phyloP scores from a whole-genome alignment of 495 filamentous ascomycete species.

The Aspergillus olivimuriae region DNA sequence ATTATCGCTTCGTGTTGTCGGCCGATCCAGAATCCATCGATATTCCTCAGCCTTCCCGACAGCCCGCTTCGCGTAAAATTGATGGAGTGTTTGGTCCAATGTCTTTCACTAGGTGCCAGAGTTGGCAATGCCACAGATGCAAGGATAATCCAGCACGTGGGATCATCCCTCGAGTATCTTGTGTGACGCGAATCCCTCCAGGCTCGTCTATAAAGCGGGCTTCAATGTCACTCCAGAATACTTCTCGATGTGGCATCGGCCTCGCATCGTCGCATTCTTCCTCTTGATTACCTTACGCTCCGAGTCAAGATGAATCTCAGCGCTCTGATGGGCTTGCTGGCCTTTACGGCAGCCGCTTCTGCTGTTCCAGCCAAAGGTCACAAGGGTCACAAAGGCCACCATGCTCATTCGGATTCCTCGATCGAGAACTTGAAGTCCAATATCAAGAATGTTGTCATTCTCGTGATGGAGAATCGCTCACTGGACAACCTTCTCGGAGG shows the following conservation, averaged over 20 bases:
- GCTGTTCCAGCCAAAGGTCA: slow-evolving; percentile 20
- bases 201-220: background rate
- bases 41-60: background rate
- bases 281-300: background rate
- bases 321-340: slow-evolving; percentile 27
- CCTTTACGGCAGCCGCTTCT: slow-evolving; percentile 26
- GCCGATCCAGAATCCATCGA: no score
- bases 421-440: slow-evolving; percentile 31
- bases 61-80: no score
- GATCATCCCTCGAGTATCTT: no score
- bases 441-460: slow-evolving; percentile 42
- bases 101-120: no score
- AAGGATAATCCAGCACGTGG: no score
- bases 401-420: slow-evolving; percentile 16
- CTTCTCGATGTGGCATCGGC: background rate
- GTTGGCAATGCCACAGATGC: no score
- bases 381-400: slow-evolving; percentile 11
- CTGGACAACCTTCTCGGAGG: slow-evolving; percentile 42
- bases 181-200: no score
- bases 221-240: background rate
- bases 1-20: no score
- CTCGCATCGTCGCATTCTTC: background rate
- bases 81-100: no score
- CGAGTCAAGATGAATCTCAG: slow-evolving; percentile 25
- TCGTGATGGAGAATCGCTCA: slow-evolving; percentile 43